Conservation (phyloP, 805 yeast species). For the Gaillardinia entomophila region DNA sequence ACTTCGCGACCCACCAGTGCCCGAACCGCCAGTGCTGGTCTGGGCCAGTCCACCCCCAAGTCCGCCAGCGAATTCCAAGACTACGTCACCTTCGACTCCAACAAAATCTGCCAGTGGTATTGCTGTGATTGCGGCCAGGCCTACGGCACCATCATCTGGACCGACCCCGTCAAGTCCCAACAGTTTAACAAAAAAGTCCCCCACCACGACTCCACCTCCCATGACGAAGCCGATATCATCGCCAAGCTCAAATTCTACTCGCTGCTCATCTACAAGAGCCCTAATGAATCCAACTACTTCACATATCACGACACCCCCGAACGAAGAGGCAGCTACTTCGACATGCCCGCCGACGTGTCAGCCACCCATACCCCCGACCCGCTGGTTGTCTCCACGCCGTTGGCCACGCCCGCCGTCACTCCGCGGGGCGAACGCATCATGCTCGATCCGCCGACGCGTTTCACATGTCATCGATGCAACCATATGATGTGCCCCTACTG, state of each 20-base stretch:
- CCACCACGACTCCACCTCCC: neutral
- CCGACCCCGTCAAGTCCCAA: constrained; percentile 1
- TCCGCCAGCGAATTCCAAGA: too few species aligned
- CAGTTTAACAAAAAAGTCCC: neutral
- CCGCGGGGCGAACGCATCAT: constrained; percentile 9
- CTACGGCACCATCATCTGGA: constrained; percentile 26
- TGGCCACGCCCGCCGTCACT: neutral
- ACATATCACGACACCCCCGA: neutral
- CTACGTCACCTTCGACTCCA: constrained; percentile 8
- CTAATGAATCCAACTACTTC: neutral
- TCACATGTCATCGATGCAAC: constrained; percentile 30
- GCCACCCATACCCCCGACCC: too few species aligned
- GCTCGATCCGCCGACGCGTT: constrained; percentile 26
- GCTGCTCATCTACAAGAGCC: neutral
- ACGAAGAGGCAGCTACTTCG: neutral
- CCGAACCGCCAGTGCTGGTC: too few species aligned
- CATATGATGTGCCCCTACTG: constrained; percentile 43
- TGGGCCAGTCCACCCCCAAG: too few species aligned
- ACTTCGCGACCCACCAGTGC: too few species aligned
- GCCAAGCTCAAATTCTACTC: neutral
- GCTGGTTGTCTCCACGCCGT: constrained; percentile 1
- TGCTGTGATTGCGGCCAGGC: constrained; percentile 37
- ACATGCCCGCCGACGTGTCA: too few species aligned
- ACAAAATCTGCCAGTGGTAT: constrained; percentile 36
- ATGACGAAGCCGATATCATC: neutral